A percentile compares a stretch with the other conserved stretches of the same genome.
These are phyloP conservation scores for Blepharisma stoltei DNA, from an alignment of 73 alveolate species.

Conservation along the genomic window DNA sequence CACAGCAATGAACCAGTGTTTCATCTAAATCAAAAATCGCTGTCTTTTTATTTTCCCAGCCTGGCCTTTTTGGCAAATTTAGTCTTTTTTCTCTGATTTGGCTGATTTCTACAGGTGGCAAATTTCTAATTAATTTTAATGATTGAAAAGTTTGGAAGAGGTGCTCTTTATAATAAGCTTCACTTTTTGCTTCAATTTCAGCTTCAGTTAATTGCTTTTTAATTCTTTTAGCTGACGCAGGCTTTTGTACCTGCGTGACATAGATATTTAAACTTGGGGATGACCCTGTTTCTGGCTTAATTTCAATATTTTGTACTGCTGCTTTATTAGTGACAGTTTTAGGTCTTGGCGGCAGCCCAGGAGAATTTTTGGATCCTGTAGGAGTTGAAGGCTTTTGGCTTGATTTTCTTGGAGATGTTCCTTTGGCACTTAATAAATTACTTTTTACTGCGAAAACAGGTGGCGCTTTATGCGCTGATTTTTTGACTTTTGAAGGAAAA, in stretches of 20 bases:
- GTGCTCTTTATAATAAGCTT: conserved; percentile 5
- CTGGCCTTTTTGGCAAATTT: conserved; percentile 25
- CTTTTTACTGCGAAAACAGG: too few relatives aligned
- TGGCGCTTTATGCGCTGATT: too few relatives aligned
- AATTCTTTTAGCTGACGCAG: background rate
- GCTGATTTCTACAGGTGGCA: background rate
- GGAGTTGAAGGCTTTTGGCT: too few relatives aligned
- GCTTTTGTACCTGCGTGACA: background rate
- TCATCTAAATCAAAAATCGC: conserved; percentile 31
- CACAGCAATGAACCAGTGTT: conserved; percentile 27
- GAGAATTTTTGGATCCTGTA: background rate
- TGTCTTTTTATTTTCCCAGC: conserved; percentile 1
- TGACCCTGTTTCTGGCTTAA: too few relatives aligned
- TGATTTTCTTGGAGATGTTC: too few relatives aligned
- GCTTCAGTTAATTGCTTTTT: background rate
- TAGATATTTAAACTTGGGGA: background rate
- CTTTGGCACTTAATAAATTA: too few relatives aligned
- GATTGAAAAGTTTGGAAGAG: conserved; percentile 16
- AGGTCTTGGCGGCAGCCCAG: conserved; percentile 2
- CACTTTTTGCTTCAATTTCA: background rate
- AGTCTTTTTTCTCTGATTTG: background rate
- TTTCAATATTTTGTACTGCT: background rate
- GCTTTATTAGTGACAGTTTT: background rate
- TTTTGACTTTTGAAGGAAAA: conserved; percentile 1
- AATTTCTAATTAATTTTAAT: background rate